A percentile compares a stretch with the other conserved stretches of the same genome.
phyloP scores from a whole-genome alignment of 257 asterid species.

The Penstemon davidsonii region DNA sequence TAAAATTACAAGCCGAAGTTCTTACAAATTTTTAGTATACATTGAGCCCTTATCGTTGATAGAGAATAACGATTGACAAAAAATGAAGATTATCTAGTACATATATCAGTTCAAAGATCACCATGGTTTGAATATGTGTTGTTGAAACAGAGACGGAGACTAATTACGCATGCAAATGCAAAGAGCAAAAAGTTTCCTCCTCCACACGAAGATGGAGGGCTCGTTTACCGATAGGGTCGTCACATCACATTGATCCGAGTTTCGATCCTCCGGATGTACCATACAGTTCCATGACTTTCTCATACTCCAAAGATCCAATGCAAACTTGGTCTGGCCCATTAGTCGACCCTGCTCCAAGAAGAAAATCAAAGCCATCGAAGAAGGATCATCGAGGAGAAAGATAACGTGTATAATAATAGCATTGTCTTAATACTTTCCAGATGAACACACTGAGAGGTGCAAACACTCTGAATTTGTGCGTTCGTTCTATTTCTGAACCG shows the following conservation, averaged over 20 bases:
- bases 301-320: conserved; percentile 72
- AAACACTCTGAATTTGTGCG: conserved; percentile 25
- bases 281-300: conserved; percentile 70
- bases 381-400: conserved; percentile 34
- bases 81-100: no score
- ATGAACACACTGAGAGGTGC: conserved; percentile 35
- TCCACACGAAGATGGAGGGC: conserved; percentile 82
- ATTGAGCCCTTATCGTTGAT: no score
- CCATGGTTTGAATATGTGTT: no score
- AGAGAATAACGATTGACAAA: no score
- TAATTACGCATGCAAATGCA: conserved; percentile 73
- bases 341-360: conserved; percentile 52
- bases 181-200: conserved; percentile 94
- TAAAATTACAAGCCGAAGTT: no score
- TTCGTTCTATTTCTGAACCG: conserved; percentile 26
- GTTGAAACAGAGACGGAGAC: conserved; percentile 63
- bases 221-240: conserved; percentile 59
- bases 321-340: conserved; percentile 89
- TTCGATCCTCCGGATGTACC: conserved; percentile 70
- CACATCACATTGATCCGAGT: conserved; percentile 55
- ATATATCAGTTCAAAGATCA: not conserved
- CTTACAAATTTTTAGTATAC: no score
- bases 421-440: conserved; percentile 24
- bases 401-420: conserved; percentile 26
- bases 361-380: conserved; percentile 44